Percentiles rank a stretch among this genome's conserved stretches.
Conservation (phyloP, 371 early-diverging fungal genomes). For the Syncephalastrum sp. region DNA sequence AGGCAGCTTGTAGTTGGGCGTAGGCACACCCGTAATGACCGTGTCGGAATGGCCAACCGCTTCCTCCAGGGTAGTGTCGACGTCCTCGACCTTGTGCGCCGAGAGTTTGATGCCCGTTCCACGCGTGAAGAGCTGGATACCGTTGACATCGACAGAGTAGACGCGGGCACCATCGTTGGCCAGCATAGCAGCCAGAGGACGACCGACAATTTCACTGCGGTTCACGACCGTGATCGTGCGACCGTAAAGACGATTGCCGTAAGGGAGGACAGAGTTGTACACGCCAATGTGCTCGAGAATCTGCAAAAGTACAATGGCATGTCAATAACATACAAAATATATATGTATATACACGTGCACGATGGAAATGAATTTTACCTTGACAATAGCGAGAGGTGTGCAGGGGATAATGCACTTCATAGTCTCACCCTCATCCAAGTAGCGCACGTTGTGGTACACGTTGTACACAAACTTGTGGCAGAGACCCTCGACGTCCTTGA, state of each 20-base stretch:
- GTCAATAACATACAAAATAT: background rate
- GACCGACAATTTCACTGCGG: conserved; percentile 95
- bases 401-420: conserved; percentile 96
- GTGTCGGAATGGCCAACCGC: conserved; percentile 86
- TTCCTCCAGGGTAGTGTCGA: conserved; percentile 69
- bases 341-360: conserved; percentile 44
- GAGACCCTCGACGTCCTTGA: conserved; percentile 96
- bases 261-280: conserved; percentile 86
- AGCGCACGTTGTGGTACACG: conserved; percentile 95
- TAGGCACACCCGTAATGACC: conserved; percentile 96
- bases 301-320: conserved; percentile 22
- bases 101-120: conserved; percentile 74
- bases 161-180: conserved; percentile 98
- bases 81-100: conserved; percentile 81
- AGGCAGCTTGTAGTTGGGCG: conserved; percentile 81
- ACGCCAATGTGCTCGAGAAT: conserved; percentile 91
- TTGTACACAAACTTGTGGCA: conserved; percentile 92
- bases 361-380: conserved; percentile 57
- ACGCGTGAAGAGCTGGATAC: conserved; percentile 86
- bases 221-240: conserved; percentile 91
- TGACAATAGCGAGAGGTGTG: conserved; percentile 93
- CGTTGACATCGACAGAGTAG: conserved; percentile 90
- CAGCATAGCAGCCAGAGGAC: conserved; percentile 95
- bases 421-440: conserved; percentile 75
- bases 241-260: conserved; percentile 95